Percentiles rank a stretch among this genome's conserved stretches.
phyloP scores from a whole-genome alignment of 2,329 filamentous ascomycete genomes.

The Aspergillus latus region DNA sequence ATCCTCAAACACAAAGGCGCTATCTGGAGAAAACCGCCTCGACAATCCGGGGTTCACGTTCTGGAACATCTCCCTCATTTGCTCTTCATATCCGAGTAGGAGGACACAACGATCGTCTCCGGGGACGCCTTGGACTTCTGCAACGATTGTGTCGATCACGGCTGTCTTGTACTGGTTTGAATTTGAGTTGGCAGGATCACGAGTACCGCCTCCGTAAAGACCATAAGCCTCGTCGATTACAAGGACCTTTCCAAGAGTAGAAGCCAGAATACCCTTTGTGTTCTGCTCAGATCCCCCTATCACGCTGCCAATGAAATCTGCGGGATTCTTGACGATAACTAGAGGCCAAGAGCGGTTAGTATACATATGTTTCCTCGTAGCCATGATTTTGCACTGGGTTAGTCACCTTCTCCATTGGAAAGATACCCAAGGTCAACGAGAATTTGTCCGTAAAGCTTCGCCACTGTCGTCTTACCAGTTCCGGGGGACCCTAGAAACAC shows the following conservation, averaged over 20 bases:
- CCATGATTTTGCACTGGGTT: background rate
- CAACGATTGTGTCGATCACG: conserved; percentile 72
- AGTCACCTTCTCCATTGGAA: conserved; percentile 64
- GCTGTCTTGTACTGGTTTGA: conserved; percentile 59
- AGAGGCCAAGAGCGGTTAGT: conserved; percentile 1
- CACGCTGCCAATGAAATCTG: conserved; percentile 67
- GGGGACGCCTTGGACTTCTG: conserved; percentile 67
- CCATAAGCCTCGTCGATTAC: conserved; percentile 80
- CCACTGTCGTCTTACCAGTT: conserved; percentile 74
- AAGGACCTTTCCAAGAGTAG: conserved; percentile 69
- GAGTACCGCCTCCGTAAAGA: conserved; percentile 47
- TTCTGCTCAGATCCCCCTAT: conserved; percentile 68
- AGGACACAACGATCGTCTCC: conserved; percentile 73
- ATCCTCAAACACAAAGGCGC: conserved; percentile 68
- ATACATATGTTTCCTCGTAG: background rate
- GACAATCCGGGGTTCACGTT: conserved; percentile 69
- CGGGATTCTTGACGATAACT: conserved; percentile 70
- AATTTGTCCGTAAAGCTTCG: conserved; percentile 69
- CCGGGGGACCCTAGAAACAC: conserved; percentile 72
- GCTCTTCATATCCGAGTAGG: conserved; percentile 66
- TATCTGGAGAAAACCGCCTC: conserved; percentile 63
- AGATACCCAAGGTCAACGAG: conserved; percentile 67
- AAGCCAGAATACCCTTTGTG: conserved; percentile 69
- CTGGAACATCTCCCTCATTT: conserved; percentile 71
- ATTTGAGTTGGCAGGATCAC: conserved; percentile 27